Conservation (phyloP, 768 basidiomycete species). For the Phaeotremella skinneri region DNA sequence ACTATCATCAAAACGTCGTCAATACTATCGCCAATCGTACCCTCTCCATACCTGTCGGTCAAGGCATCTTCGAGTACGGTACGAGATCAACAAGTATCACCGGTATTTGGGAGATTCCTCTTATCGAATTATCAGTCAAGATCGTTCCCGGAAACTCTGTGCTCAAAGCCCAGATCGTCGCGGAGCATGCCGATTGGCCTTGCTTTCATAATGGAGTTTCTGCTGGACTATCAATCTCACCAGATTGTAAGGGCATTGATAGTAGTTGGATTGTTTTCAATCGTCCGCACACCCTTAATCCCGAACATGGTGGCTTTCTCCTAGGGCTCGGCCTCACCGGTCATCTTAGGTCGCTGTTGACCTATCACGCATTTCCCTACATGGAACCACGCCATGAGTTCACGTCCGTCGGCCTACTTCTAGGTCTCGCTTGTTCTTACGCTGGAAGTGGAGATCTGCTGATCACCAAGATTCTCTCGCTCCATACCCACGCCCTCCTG, state of each 20-base stretch:
- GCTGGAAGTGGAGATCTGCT: constrained; percentile 79
- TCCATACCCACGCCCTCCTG: constrained; percentile 88
- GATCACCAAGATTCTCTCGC: constrained; percentile 84
- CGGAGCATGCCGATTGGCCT: constrained; percentile 82
- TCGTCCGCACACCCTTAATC: constrained; percentile 81
- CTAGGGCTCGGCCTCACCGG: constrained; percentile 89
- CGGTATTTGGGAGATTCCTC: constrained; percentile 41
- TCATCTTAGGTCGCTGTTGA: constrained; percentile 81
- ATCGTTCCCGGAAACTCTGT: constrained; percentile 45
- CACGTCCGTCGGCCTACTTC: constrained; percentile 86
- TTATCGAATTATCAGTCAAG: constrained; percentile 51
- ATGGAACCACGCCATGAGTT: constrained; percentile 94
- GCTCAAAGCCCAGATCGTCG: constrained; percentile 63
- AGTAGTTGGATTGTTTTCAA: constrained; percentile 94
- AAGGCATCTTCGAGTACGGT: constrained; percentile 88
- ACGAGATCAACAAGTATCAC: constrained; percentile 68
- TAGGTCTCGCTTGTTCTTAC: constrained; percentile 90
- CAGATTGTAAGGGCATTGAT: constrained; percentile 71
- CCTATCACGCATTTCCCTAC: constrained; percentile 94
- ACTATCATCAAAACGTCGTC: constrained; percentile 79
- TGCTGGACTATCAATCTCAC: constrained; percentile 78
- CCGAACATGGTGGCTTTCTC: constrained; percentile 95
- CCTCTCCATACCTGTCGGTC: constrained; percentile 81
- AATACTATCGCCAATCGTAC: constrained; percentile 80
- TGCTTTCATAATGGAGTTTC: constrained; percentile 98